Conservation (phyloP, 2,329 filamentous ascomycete genomes). For the Hymenotorrendiella dingleyae region DNA sequence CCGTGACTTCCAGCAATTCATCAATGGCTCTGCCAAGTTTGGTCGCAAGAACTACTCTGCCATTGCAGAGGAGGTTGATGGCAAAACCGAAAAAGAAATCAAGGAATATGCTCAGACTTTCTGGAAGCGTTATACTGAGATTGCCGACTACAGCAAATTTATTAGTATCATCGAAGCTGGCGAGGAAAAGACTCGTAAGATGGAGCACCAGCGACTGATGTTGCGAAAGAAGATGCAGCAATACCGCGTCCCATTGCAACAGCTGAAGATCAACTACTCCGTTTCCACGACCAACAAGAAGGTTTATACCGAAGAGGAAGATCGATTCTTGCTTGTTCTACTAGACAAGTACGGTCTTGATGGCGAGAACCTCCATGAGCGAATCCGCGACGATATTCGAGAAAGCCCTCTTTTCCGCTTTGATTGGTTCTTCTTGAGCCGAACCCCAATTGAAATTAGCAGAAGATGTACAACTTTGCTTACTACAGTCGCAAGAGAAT, state of each 20-base stretch:
- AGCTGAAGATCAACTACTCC: constrained; percentile 98
- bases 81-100: constrained; percentile 79
- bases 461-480: constrained; percentile 90
- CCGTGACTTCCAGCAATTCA: constrained; percentile 95
- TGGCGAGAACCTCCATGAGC: constrained; percentile 82
- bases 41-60: constrained; percentile 79
- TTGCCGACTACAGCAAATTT: constrained; percentile 83
- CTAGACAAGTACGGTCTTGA: constrained; percentile 90
- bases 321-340: constrained; percentile 89
- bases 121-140: constrained; percentile 91
- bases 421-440: constrained; percentile 98
- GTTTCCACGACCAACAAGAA: constrained; percentile 99
- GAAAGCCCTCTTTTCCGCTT: constrained; percentile 94
- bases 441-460: constrained; percentile 87
- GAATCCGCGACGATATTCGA: constrained; percentile 94
- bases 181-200: constrained; percentile 82
- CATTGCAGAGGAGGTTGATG: constrained; percentile 86
- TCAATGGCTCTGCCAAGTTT: constrained; percentile 91
- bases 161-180: constrained; percentile 86
- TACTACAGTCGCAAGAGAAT: constrained; percentile 91
- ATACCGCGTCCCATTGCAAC: constrained; percentile 95
- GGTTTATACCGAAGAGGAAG: constrained; percentile 97
- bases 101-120: constrained; percentile 91
- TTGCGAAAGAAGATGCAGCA: constrained; percentile 91
- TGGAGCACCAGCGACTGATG: constrained; percentile 88